A percentile compares a stretch with the other conserved stretches of the same genome.
These are phyloP conservation scores for Gyromitra esculenta DNA, from an alignment of 2,329 filamentous ascomycete genomes.

Conservation along the genomic window DNA sequence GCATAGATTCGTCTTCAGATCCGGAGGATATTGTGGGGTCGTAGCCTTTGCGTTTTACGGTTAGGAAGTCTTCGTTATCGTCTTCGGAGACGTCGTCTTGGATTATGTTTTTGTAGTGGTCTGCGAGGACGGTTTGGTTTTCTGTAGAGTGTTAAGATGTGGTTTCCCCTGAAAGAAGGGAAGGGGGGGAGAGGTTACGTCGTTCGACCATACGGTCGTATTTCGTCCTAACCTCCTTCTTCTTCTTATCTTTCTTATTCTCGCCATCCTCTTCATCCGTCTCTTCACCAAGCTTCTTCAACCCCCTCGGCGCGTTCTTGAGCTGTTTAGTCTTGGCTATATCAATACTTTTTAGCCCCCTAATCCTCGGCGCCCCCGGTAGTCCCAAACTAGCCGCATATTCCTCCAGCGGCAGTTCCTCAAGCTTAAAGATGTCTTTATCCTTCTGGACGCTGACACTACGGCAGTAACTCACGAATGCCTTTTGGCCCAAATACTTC, in stretches of 20 bases:
- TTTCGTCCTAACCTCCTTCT: constrained; percentile 82
- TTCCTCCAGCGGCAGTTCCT: constrained; percentile 83
- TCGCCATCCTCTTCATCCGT: constrained; percentile 63
- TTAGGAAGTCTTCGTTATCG: constrained; percentile 82
- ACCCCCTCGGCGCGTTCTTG: constrained; percentile 65
- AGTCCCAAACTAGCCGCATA: constrained; percentile 87
- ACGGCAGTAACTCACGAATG: constrained; percentile 88
- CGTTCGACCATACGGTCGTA: constrained; percentile 98
- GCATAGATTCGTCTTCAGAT: constrained; percentile 59
- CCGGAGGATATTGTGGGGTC: constrained; percentile 66
- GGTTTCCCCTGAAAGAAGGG: background rate
- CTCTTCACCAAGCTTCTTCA: constrained; percentile 63
- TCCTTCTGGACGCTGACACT: constrained; percentile 89
- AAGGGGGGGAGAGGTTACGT: constrained; percentile 61
- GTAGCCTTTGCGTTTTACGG: constrained; percentile 85
- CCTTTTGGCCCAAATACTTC: constrained; percentile 95
- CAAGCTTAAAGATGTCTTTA: constrained; percentile 88
- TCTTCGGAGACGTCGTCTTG: constrained; percentile 65
- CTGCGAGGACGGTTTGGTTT: constrained; percentile 94
- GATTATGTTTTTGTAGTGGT: constrained; percentile 90
- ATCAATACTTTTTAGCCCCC: constrained; percentile 89
- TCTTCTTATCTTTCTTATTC: constrained; percentile 65
- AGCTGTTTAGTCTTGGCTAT: constrained; percentile 74
- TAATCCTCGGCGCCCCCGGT: constrained; percentile 87
- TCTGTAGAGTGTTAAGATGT: constrained; percentile 44